phyloP scores from a whole-genome alignment of 2,329 filamentous ascomycete genomes.

The Cladophialophora exuberans region DNA sequence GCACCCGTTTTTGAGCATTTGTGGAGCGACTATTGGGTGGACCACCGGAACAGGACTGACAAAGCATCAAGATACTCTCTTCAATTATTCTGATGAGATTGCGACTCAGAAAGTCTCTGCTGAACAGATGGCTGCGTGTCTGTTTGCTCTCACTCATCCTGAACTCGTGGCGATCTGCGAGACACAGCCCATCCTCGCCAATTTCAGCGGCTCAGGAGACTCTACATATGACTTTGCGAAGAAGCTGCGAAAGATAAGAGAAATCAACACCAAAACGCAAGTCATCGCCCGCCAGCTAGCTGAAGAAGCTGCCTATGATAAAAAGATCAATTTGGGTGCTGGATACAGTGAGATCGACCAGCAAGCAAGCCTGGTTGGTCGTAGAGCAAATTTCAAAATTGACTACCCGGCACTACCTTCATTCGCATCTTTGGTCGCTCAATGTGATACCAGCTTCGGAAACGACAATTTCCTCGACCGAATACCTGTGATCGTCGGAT shows the following conservation, averaged over 20 bases:
- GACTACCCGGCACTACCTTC: conserved; percentile 36
- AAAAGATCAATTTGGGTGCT: neutral
- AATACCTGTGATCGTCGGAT: conserved; percentile 46
- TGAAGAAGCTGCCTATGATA: conserved; percentile 23
- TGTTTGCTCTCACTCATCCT: conserved; percentile 42
- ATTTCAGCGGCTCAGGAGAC: conserved; percentile 44
- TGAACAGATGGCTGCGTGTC: conserved; percentile 47
- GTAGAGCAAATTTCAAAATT: conserved; percentile 22
- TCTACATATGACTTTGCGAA: conserved; percentile 37
- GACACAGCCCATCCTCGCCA: conserved; percentile 42
- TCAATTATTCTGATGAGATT: conserved; percentile 42
- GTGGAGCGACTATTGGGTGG: conserved; percentile 51
- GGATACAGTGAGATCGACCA: conserved; percentile 14
- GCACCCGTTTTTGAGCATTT: conserved; percentile 44
- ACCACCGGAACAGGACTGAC: conserved; percentile 51
- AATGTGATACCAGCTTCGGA: conserved; percentile 35
- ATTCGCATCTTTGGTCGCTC: conserved; percentile 32
- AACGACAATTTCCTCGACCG: conserved; percentile 44
- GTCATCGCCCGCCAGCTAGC: conserved; percentile 33
- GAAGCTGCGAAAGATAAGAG: neutral
- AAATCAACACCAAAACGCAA: conserved; percentile 28
- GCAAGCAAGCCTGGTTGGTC: conserved; percentile 1
- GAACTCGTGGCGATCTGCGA: conserved; percentile 38
- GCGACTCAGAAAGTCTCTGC: conserved; percentile 47
- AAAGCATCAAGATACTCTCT: conserved; percentile 46